These are phyloP conservation scores for Pontederia crassipes DNA, from an alignment of 176 grass and related monocot species.

Conservation along the genomic window DNA sequence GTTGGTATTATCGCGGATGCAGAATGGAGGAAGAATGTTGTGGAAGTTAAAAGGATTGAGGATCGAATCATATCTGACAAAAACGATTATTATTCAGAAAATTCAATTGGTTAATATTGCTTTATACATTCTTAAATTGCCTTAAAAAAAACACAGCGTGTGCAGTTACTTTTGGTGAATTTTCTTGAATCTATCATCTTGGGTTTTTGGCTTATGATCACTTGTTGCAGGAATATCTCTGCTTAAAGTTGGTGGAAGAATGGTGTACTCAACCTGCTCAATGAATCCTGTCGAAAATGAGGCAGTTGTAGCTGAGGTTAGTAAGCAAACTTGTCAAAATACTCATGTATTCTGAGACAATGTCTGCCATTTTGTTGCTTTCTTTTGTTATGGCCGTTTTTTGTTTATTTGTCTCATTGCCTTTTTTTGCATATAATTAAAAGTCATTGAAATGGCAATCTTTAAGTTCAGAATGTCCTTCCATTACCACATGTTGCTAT, in stretches of 20 bases:
- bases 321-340: background rate
- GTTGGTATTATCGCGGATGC: too few species aligned
- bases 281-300: conserved; percentile 99
- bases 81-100: too few species aligned
- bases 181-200: background rate
- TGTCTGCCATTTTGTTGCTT: background rate
- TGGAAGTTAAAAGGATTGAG: too few species aligned
- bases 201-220: conserved; percentile 3
- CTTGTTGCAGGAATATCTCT: conserved; percentile 58
- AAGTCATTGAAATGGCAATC: too few species aligned
- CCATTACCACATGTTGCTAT: too few species aligned
- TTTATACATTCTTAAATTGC: background rate
- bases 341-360: background rate
- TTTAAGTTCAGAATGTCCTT: too few species aligned
- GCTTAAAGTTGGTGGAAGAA: conserved; percentile 85
- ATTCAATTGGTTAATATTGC: background rate
- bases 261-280: conserved; percentile 97
- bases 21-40: too few species aligned
- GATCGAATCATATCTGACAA: too few species aligned
- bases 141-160: too few species aligned
- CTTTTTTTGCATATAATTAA: too few species aligned
- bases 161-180: background rate
- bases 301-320: conserved; percentile 84
- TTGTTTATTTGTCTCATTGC: too few species aligned
- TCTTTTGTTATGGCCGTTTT: background rate